A percentile compares a stretch with the other conserved stretches of the same genome.
Evolutionary conservation across 345 rosid species (phyloP).

Genomic region (Hibiscus syriacus): DNA sequence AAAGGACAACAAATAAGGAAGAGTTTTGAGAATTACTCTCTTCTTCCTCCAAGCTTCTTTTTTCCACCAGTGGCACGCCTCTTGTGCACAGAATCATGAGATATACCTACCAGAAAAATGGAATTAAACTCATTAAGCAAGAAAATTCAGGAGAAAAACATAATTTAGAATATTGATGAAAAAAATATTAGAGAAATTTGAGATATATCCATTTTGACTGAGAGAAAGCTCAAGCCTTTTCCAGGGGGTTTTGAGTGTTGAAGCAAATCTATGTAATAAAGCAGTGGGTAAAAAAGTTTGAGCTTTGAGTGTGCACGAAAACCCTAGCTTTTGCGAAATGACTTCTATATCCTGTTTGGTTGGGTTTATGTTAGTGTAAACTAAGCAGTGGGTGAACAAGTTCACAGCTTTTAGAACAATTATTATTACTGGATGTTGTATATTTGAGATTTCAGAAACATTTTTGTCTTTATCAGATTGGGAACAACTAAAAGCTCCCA

Average conservation of each 20-base stretch:
- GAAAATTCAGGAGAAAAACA: no score
- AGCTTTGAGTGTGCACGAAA: conserved; percentile 9
- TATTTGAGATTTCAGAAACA: not conserved
- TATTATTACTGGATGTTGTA: not conserved
- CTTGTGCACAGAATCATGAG: conserved; percentile 86
- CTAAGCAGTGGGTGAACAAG: no score
- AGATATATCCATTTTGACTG: conserved; percentile 36
- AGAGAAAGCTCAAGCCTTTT: not conserved
- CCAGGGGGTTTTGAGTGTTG: not conserved
- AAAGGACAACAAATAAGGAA: not conserved
- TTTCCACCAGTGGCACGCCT: no score
- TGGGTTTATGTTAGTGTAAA: not conserved
- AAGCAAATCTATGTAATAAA: conserved; percentile 1
- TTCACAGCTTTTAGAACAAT: not conserved
- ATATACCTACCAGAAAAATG: conserved; percentile 43
- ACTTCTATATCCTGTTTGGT: conserved; percentile 5
- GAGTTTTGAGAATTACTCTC: conserved; percentile 13
- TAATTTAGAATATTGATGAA: not conserved
- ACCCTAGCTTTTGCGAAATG: conserved; percentile 27
- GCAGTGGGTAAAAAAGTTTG: no score
- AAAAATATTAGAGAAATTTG: not conserved
- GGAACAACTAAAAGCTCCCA: not conserved
- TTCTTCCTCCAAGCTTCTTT: no score
- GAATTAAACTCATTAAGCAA: not conserved
- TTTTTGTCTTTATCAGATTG: not conserved